Conservation (phyloP, 495 filamentous ascomycete genomes). For the Hypoxylon subgilvum region DNA sequence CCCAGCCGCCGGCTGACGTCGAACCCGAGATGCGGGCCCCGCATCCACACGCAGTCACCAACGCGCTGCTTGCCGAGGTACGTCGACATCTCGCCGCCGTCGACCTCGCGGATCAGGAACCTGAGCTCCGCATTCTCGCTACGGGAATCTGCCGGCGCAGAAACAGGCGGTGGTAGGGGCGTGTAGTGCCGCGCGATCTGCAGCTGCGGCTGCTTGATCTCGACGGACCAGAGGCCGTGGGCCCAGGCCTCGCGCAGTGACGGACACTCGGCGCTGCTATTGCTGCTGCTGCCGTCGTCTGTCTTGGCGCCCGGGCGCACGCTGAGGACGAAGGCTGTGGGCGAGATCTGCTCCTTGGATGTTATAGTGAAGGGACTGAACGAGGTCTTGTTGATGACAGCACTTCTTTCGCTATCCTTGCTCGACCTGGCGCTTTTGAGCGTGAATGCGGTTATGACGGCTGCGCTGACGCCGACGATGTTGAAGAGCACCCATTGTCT, state of each 20-base stretch:
- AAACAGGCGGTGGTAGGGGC: constrained; percentile 68
- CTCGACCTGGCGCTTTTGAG: constrained; percentile 1
- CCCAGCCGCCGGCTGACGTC: constrained; percentile 59
- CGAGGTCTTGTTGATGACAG: constrained; percentile 49
- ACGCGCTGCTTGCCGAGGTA: constrained; percentile 69
- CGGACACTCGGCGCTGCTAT: too few species aligned
- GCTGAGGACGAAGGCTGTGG: constrained; percentile 76
- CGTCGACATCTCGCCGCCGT: constrained; percentile 60
- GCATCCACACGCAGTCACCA: constrained; percentile 69
- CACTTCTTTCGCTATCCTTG: neutral
- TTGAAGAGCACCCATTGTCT: constrained; percentile 17
- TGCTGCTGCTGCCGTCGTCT: too few species aligned
- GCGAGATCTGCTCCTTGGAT: constrained; percentile 70
- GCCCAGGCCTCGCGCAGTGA: constrained; percentile 35
- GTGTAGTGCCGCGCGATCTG: constrained; percentile 91
- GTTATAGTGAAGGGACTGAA: constrained; percentile 72
- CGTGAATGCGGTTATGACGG: neutral
- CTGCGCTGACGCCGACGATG: constrained; percentile 17
- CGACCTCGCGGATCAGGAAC: constrained; percentile 57
- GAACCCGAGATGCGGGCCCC: constrained; percentile 79
- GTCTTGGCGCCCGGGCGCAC: constrained; percentile 50
- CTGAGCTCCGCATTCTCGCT: constrained; percentile 38
- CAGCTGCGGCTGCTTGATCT: constrained; percentile 90
- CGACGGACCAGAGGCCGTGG: constrained; percentile 79
- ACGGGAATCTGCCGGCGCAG: constrained; percentile 6